phyloP scores from a whole-genome alignment of 2,329 filamentous ascomycete genomes.

The Aspergillus japonicus region DNA sequence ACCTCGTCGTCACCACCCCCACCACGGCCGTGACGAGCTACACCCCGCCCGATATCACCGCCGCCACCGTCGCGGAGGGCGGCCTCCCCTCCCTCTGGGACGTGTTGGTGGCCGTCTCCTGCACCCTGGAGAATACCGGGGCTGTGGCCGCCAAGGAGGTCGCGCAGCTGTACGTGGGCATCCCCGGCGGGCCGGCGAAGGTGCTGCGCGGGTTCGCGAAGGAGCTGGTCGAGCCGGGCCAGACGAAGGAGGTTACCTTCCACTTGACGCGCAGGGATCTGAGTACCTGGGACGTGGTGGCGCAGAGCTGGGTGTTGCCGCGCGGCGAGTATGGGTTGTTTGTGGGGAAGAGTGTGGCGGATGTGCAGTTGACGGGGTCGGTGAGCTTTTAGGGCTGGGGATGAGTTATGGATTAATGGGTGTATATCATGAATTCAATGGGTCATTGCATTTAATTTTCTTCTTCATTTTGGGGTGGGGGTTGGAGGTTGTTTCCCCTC shows the following conservation, averaged over 20 bases:
- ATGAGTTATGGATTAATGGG: no score
- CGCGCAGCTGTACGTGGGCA: conserved; percentile 56
- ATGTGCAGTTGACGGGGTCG: conserved; percentile 3
- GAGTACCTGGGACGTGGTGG: conserved; percentile 35
- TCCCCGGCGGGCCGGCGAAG: conserved; percentile 34
- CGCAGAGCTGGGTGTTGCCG: conserved; percentile 30
- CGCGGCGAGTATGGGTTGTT: not conserved
- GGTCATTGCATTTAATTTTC: no score
- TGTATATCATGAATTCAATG: no score
- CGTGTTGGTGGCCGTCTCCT: conserved; percentile 39
- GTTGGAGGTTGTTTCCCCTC: no score
- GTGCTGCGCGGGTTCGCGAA: conserved; percentile 56
- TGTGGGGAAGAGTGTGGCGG: conserved; percentile 3
- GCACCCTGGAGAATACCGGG: conserved; percentile 53
- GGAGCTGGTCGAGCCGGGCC: conserved; percentile 42
- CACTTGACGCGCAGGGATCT: conserved; percentile 42
- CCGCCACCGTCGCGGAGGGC: not conserved
- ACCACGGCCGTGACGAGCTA: conserved; percentile 38
- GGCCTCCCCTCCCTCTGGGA: conserved; percentile 9
- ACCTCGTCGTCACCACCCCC: conserved; percentile 36
- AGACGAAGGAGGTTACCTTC: conserved; percentile 45
- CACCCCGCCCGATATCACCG: conserved; percentile 36
- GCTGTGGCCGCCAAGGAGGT: conserved; percentile 49
- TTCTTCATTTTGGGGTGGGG: no score
- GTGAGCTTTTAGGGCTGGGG: not conserved